Evolutionary conservation across 2,329 filamentous ascomycete species (phyloP), one percentile per base, ranked within the genome.

Genomic region (Aspergillus sp.): DNA sequence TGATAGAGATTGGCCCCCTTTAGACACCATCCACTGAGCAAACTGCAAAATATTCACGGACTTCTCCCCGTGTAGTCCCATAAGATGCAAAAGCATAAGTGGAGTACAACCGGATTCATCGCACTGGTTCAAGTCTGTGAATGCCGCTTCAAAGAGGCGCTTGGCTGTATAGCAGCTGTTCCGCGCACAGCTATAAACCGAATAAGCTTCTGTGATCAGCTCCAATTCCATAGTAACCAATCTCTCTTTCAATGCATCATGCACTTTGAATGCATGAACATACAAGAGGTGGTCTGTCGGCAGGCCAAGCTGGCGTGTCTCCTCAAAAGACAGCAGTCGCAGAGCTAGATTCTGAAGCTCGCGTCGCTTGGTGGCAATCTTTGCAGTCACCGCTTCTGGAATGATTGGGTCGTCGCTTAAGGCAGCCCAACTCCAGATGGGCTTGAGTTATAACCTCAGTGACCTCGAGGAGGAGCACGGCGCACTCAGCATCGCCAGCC

Each of bases 21-120:
- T n/a, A 9, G 35, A 38, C 35, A 38, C 35, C 35, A 38, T 38
- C 35, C 35, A 38, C 9, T 17, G 35, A 38, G 35, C 14, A 38
- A n/a, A 38, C 0, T 3, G 14, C 6, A 38, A 38, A 9, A 2
- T 16, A n/a, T 3, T 13, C 14, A 38, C 35, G 16, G 16, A 38
- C 0, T 17, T 17, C 2, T n/a, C 1, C 35, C 6, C 5, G 10
- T 7, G 13, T 8, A 1, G 3, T 17, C 7, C 4, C 1, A 1
- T 17, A 38, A 9, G 16, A 17, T 9, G 8, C 16, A 38, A 8
- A n/a, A n/a, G 6, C 35, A 38, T 3, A 4, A 38, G 14, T n/a
- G 35, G 14, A 38, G 35, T 38, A 38, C 3, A 13, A 9, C 35
- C 35, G 16, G 7, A 5, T 38, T 14, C 35, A 9, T 38, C 3